Conservation (phyloP, 257 asterid genomes). For the Nicotiana tomentosiformis region DNA sequence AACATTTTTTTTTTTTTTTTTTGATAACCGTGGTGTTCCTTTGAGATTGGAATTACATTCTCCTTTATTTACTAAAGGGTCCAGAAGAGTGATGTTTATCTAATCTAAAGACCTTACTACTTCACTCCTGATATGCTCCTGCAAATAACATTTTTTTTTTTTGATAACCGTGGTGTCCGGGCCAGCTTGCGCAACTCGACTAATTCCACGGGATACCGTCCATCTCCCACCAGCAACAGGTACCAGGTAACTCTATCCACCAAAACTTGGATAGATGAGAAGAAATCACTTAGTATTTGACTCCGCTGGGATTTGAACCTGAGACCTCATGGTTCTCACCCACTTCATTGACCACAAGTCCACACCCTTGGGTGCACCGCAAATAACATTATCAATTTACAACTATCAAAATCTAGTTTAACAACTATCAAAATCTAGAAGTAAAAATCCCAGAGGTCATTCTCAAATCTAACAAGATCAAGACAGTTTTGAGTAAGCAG, state of each 20-base stretch:
- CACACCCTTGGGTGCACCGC: background rate
- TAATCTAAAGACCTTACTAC: background rate
- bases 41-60: slow-evolving; percentile 1
- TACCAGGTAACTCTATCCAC: no score
- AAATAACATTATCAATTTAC: background rate
- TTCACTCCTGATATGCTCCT: background rate
- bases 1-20: background rate
- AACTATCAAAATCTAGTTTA: background rate
- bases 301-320: no score
- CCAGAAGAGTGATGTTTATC: background rate
- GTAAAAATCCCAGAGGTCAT: background rate
- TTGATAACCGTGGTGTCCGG: no score
- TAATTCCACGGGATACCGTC: no score
- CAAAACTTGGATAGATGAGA: no score
- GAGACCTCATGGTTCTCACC: no score
- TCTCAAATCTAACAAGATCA: slow-evolving; percentile 2
- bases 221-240: no score
- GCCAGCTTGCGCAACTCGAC: no score
- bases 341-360: no score
- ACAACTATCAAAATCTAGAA: background rate
- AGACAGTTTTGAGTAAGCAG: background rate
- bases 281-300: no score
- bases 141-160: background rate
- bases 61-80: background rate
- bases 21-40: background rate